Conservation (phyloP, 441 rosid species). For the Croton laevigatus region DNA sequence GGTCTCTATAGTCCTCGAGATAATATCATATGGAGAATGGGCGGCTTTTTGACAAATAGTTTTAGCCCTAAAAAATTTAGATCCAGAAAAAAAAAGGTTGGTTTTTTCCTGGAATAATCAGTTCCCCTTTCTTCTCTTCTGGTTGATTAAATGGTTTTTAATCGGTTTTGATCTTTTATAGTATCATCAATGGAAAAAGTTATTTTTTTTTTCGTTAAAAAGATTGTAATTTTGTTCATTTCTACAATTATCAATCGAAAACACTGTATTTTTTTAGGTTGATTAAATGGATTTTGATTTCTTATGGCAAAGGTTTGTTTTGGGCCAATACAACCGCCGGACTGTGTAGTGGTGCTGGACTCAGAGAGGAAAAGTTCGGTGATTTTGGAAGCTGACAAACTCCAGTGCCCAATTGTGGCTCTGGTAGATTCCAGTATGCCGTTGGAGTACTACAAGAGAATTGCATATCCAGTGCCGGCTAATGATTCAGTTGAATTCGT, state of each 20-base stretch:
- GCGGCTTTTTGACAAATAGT: constrained; percentile 86
- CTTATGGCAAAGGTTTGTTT: constrained; percentile 55
- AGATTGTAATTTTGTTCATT: no score
- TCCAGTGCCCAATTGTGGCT: constrained; percentile 89
- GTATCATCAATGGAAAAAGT: no score
- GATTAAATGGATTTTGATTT: neutral
- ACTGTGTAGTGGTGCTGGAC: constrained; percentile 89
- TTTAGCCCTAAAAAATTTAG: constrained; percentile 90
- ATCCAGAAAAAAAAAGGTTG: constrained; percentile 81
- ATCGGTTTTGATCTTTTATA: no score
- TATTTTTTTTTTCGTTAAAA: no score
- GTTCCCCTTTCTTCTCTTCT: neutral
- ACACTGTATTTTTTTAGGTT: neutral
- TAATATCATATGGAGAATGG: constrained; percentile 64
- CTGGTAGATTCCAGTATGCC: constrained; percentile 87
- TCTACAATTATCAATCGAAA: neutral
- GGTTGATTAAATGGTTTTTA: neutral
- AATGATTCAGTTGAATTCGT: constrained; percentile 94
- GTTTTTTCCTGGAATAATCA: constrained; percentile 7
- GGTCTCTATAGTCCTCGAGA: constrained; percentile 65
- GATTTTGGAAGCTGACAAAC: constrained; percentile 67
- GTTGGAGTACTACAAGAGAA: constrained; percentile 63
- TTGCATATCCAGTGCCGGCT: constrained; percentile 91
- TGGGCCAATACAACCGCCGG: constrained; percentile 81
- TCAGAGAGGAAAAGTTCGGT: constrained; percentile 84